Percentiles rank a stretch among this genome's conserved stretches.
phyloP scores from a whole-genome alignment of 495 filamentous ascomycete genomes.

The Lasiosphaeris hirsuta region DNA sequence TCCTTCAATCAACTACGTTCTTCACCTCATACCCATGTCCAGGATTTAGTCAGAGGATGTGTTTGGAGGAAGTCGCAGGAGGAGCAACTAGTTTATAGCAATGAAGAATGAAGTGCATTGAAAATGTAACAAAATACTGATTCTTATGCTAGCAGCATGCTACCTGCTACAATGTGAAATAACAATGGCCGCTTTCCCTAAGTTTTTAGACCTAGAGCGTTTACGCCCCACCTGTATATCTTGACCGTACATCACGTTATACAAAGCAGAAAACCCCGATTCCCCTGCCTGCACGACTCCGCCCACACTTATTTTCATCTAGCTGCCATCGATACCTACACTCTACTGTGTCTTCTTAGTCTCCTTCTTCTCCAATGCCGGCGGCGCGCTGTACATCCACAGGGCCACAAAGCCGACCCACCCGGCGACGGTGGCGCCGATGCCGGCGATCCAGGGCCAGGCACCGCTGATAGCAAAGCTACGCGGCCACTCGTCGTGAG shows the following conservation, averaged over 20 bases:
- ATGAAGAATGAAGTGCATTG: too few relatives aligned
- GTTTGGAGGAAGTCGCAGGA: too few relatives aligned
- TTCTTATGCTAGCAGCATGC: background rate
- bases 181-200: constrained; percentile 10
- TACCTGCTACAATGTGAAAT: background rate
- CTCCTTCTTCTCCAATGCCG: constrained; percentile 37
- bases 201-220: constrained; percentile 5
- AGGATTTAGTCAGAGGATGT: too few relatives aligned
- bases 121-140: background rate
- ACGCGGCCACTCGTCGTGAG: constrained; percentile 92
- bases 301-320: background rate
- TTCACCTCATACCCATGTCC: background rate
- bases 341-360: constrained; percentile 70
- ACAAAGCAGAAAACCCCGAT: constrained; percentile 6
- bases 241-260: constrained; percentile 5
- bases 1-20: background rate
- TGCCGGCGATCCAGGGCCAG: constrained; percentile 93
- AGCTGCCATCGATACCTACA: background rate
- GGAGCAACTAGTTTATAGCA: too few relatives aligned
- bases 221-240: constrained; percentile 7
- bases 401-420: constrained; percentile 81
- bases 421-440: constrained; percentile 75
- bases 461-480: constrained; percentile 86
- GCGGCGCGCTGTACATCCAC: constrained; percentile 84
- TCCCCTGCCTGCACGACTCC: background rate